A percentile compares a stretch with the other conserved stretches of the same genome.
These are phyloP conservation scores for Chalciporus sp. DNA, from an alignment of 1,284 basidiomycete species.

Conservation along the genomic window DNA sequence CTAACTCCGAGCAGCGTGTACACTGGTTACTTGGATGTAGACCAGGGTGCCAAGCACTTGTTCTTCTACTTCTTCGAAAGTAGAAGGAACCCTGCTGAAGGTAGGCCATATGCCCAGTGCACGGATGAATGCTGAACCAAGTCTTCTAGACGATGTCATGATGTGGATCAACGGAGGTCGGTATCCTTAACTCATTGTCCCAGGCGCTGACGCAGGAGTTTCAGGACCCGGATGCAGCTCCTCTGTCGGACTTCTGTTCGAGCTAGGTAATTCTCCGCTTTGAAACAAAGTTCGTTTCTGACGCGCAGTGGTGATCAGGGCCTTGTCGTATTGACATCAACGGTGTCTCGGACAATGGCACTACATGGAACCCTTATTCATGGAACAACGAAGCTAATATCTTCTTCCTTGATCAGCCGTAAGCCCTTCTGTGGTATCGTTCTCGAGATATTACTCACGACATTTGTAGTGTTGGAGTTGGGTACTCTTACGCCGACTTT, in stretches of 20 bases:
- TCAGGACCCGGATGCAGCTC: slow-evolving; percentile 66
- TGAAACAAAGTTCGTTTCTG: slow-evolving; percentile 13
- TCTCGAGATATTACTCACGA: slow-evolving; percentile 19
- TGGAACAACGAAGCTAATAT: slow-evolving; percentile 74
- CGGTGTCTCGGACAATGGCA: slow-evolving; percentile 48
- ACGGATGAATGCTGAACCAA: neutral
- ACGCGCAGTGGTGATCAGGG: slow-evolving; percentile 36
- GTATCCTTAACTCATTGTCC: slow-evolving; percentile 19
- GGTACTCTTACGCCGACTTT: slow-evolving; percentile 52
- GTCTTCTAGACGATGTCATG: slow-evolving; percentile 56
- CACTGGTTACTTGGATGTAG: slow-evolving; percentile 66
- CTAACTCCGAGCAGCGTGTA: slow-evolving; percentile 43
- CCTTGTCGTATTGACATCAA: slow-evolving; percentile 60
- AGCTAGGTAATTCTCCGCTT: slow-evolving; percentile 48
- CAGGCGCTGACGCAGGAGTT: slow-evolving; percentile 2
- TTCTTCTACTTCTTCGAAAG: slow-evolving; percentile 91
- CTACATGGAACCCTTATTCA: slow-evolving; percentile 62
- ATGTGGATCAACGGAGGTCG: slow-evolving; percentile 74
- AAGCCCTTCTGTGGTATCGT: slow-evolving; percentile 46
- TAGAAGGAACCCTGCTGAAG: slow-evolving; percentile 61
- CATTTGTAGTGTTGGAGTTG: slow-evolving; percentile 43
- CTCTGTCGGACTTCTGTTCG: slow-evolving; percentile 68
- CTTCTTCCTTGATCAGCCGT: slow-evolving; percentile 74
- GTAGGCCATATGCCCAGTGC: slow-evolving; percentile 23
- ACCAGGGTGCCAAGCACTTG: slow-evolving; percentile 56